Evolutionary conservation across 352 stramenopile species (phyloP), one percentile per base, ranked within the genome.

Genomic region (Globisporangium alternatum): DNA sequence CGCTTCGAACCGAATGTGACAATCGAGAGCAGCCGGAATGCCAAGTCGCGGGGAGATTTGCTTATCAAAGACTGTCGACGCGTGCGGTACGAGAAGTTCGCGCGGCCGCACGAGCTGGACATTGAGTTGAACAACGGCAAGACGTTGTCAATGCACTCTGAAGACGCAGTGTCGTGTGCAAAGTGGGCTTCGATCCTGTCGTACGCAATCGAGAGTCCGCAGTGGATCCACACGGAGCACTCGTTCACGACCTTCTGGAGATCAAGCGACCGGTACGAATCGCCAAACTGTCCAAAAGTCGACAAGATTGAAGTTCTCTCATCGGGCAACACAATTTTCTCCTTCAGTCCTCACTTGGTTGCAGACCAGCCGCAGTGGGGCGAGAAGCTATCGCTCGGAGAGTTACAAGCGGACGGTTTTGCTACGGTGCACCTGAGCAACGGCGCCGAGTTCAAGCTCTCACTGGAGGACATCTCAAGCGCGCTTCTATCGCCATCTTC

Each of bases 131-230:
- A 67, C 48, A 73, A 56, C 25, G 74, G 74, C 30, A 78, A 76
- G 61, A 39, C 59, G 8, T 64, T 77, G 9, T 65, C 56, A 15
- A 56, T 79, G 15, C 74, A 78, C 33, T 64, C 65, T 0, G 59
- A 68, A 4, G 71, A 78, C 7, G 74, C 74, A 8, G 49, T 81
- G 7, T 68, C 69, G 31, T 81, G 74, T 51, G 60, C 71, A 1
- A 72, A 75, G 35, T 81, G 74, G 74, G 74, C 71, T 7, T 76
- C 74, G 0, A 65, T 81, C 37, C 58, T 81, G 10, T 70, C 71
- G 17, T 64, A 69, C 9, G 74, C 74, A 17, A 78, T 81, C 22
- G 74, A 81, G 33, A 75, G 70, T 30, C 74, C 74, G n/a, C 60
- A 72, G 15, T 81, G 74, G 74, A 65, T 81, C 13, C 71, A 81